A percentile compares a stretch with the other conserved stretches of the same genome.
These are phyloP conservation scores for Pseudogymnoascus sp. DNA, from an alignment of 2,329 filamentous ascomycete genomes.

Conservation along the genomic window DNA sequence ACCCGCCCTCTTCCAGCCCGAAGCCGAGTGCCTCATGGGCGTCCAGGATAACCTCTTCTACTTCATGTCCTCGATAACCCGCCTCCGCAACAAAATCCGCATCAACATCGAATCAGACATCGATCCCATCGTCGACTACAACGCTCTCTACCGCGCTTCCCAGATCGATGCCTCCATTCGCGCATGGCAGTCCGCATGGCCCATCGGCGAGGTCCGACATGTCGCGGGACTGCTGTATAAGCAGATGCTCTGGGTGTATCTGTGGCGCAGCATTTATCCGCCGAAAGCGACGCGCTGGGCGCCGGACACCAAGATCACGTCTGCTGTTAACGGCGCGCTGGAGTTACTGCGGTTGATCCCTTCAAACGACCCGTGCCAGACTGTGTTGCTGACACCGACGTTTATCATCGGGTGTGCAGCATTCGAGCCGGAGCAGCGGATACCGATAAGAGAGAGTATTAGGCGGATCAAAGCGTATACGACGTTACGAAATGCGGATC, in stretches of 20 bases:
- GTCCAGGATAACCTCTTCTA: slow-evolving; percentile 76
- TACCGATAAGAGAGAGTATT: slow-evolving; percentile 21
- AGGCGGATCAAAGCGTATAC: background rate
- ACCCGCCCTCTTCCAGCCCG: slow-evolving; percentile 19
- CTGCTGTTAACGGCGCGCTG: slow-evolving; percentile 51
- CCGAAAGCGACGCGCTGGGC: slow-evolving; percentile 33
- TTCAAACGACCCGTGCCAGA: slow-evolving; percentile 51
- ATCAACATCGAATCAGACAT: slow-evolving; percentile 53
- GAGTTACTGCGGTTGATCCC: slow-evolving; percentile 47
- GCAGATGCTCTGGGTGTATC: slow-evolving; percentile 60
- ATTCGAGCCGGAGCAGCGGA: background rate
- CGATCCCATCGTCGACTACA: slow-evolving; percentile 66
- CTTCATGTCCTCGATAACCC: slow-evolving; percentile 71
- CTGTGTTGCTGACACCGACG: slow-evolving; percentile 17
- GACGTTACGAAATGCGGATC: slow-evolving; percentile 17
- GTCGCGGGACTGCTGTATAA: slow-evolving; percentile 53
- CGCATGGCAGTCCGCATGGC: slow-evolving; percentile 60
- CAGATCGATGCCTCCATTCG: slow-evolving; percentile 69
- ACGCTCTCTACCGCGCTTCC: slow-evolving; percentile 62
- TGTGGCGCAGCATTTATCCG: slow-evolving; percentile 54
- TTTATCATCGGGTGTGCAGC: slow-evolving; percentile 11
- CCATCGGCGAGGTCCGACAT: slow-evolving; percentile 45
- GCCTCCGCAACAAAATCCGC: slow-evolving; percentile 67
- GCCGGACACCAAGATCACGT: slow-evolving; percentile 42
- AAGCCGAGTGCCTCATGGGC: slow-evolving; percentile 54